Evolutionary conservation across 2,329 filamentous ascomycete species (phyloP).

Genomic region (Fusarium proliferatum): DNA sequence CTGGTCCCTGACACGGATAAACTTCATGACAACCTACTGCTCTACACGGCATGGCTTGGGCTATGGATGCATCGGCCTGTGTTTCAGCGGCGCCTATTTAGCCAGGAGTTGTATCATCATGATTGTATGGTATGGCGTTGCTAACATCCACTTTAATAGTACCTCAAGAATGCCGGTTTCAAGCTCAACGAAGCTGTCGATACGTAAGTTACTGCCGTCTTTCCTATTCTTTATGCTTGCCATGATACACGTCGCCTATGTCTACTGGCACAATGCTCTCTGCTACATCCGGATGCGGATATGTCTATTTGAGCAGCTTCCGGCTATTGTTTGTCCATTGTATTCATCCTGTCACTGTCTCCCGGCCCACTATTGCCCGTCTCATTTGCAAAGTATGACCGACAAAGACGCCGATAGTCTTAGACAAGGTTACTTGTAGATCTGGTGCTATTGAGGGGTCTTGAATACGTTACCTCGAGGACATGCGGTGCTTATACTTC

Average conservation of each 20-base stretch:
- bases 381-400: conserved; percentile 51
- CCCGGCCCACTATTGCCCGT: conserved; percentile 48
- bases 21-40: conserved; percentile 18
- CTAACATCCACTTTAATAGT: conserved; percentile 52
- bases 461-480: conserved; percentile 9
- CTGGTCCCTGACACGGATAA: conserved; percentile 2
- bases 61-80: conserved; percentile 16
- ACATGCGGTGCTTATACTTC: conserved; percentile 9
- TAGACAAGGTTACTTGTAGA: conserved; percentile 44
- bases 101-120: conserved; percentile 23
- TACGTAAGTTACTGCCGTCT: conserved; percentile 60
- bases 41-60: conserved; percentile 13
- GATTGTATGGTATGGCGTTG: conserved; percentile 18
- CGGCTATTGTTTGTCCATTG: conserved; percentile 16
- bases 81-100: conserved; percentile 37
- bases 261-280: conserved; percentile 2
- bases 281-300: conserved; percentile 17
- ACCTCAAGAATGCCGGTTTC: conserved; percentile 60
- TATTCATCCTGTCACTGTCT: conserved; percentile 23
- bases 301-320: conserved; percentile 19
- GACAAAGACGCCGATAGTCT: conserved; percentile 52
- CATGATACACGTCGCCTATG: conserved; percentile 7
- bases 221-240: conserved; percentile 20
- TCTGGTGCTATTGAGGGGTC: conserved; percentile 38
- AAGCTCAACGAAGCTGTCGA: conserved; percentile 66